A percentile compares a stretch with the other conserved stretches of the same genome.
These are phyloP conservation scores for Colletotrichum neosansevieriae DNA, from an alignment of 2,329 filamentous ascomycete species.

Conservation along the genomic window DNA sequence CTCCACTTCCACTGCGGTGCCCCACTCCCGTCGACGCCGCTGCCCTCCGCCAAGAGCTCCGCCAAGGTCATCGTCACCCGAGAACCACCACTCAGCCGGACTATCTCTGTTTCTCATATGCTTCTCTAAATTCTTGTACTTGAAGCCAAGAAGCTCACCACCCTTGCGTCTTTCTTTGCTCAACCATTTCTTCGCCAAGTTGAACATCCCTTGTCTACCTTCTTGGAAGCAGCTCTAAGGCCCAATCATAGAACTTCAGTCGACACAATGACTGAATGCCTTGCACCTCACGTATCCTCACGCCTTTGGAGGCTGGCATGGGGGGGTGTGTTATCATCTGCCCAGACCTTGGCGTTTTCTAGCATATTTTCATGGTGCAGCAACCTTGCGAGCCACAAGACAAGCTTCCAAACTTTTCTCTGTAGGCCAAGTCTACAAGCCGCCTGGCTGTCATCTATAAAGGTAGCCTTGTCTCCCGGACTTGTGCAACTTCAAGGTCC, in stretches of 20 bases:
- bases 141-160: constrained; percentile 35
- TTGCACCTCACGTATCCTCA: background rate
- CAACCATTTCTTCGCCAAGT: constrained; percentile 31
- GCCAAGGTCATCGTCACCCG: constrained; percentile 40
- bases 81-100: constrained; percentile 36
- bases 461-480: constrained; percentile 36
- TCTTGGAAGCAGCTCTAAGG: constrained; percentile 18
- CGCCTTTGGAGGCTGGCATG: background rate
- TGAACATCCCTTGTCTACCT: constrained; percentile 34
- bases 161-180: constrained; percentile 36
- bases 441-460: constrained; percentile 35
- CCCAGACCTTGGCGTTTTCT: constrained; percentile 35
- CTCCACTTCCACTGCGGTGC: constrained; percentile 26
- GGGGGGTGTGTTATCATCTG: constrained; percentile 38
- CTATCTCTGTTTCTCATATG: constrained; percentile 12
- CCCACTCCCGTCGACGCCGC: constrained; percentile 37
- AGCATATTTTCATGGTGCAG: constrained; percentile 16
- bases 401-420: constrained; percentile 34
- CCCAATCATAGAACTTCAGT: constrained; percentile 30
- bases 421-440: constrained; percentile 29
- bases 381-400: constrained; percentile 20
- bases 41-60: constrained; percentile 38
- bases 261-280: constrained; percentile 40
- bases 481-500: constrained; percentile 1
- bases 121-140: constrained; percentile 18